Base-by-base conservation (phyloP, 768 basidiomycete genomes). In the Rhizopogon sp. region DNA sequence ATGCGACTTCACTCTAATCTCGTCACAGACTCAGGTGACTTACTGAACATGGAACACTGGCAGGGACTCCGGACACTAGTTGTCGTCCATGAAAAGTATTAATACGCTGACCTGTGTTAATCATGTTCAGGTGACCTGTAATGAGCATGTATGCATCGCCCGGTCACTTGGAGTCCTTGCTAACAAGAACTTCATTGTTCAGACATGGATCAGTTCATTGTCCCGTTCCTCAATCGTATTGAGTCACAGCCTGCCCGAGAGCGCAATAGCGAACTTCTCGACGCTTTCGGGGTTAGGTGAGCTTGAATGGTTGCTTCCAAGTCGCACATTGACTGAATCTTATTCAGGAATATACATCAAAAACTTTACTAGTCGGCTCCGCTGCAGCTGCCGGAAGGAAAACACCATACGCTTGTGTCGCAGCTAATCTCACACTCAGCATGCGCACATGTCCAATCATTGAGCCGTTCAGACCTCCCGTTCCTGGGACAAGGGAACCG, bases 91-190 rank as follows among this genome's bases (percentile, higher is more conserved):
- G 74, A 75, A 39, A 84, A 81, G 56, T 91, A 95, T 66, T 81
- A 78, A 39, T 98, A 95, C 69, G 84, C 88, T 40, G 97, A 98
- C 77, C 77, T 99, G 54, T 60, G 93, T 98, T 68, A 94, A 94
- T 64, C 94, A 99, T 69, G 85, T 98, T 41, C 91, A 93, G 75
- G 88, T 93, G 8, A 95, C 95, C 94, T 5, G 88, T 88, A 6
- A 90, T 90, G 74, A 93, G 92, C 66, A 91, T 93, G 72, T 99
- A 98, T 65, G 96, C 10, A 98, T 98, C 69, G 89, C 93, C 97
- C 1, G 97, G 97, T 1, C 93, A 96, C 71, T 93, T 98, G 76
- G 88, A 83, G 64, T 79, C 80, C 75, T 96, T 62, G 90, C 93
- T 40, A 97, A 93, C 68, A 93, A 92, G 65, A 88, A 90, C 57